phyloP scores from a whole-genome alignment of 352 stramenopile genomes.

The Globisporangium ultimum region DNA sequence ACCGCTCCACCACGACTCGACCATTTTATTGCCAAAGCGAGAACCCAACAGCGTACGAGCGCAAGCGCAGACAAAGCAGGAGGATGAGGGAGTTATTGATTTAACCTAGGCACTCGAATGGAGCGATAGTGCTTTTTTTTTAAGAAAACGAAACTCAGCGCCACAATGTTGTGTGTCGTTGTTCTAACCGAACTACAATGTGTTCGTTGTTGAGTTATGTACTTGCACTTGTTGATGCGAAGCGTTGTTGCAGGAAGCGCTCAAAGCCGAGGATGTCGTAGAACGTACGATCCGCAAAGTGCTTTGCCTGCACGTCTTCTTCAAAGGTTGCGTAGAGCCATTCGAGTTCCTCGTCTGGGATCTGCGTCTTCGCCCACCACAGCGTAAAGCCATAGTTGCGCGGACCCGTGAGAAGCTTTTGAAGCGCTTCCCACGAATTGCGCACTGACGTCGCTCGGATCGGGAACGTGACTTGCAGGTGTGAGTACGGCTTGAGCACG shows the following conservation, averaged over 20 bases:
- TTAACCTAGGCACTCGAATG: too few relatives aligned
- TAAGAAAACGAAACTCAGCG: too few relatives aligned
- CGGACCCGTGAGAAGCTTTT: slow-evolving; percentile 28
- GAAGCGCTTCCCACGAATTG: slow-evolving; percentile 47
- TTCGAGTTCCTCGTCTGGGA: slow-evolving; percentile 45
- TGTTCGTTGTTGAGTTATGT: background rate
- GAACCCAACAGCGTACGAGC: background rate
- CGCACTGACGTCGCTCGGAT: slow-evolving; percentile 56
- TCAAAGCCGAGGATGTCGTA: slow-evolving; percentile 76
- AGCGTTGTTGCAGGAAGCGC: slow-evolving; percentile 32
- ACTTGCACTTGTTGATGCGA: slow-evolving; percentile 1
- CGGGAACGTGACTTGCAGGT: slow-evolving; percentile 63
- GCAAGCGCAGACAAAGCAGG: slow-evolving; percentile 1
- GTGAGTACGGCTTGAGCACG: slow-evolving; percentile 33
- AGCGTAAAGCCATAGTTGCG: slow-evolving; percentile 60
- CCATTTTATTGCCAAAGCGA: too few relatives aligned
- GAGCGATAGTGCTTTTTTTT: too few relatives aligned
- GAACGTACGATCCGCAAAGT: slow-evolving; percentile 47
- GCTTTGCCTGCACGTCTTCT: slow-evolving; percentile 3
- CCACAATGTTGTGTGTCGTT: too few relatives aligned
- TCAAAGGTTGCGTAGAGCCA: slow-evolving; percentile 65
- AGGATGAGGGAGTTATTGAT: background rate
- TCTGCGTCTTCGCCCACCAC: slow-evolving; percentile 63
- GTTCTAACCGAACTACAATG: too few relatives aligned
- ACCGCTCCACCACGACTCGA: background rate